These are phyloP conservation scores for Talaromyces funiculosus DNA, from an alignment of 2,329 filamentous ascomycete genomes.

Conservation along the genomic window DNA sequence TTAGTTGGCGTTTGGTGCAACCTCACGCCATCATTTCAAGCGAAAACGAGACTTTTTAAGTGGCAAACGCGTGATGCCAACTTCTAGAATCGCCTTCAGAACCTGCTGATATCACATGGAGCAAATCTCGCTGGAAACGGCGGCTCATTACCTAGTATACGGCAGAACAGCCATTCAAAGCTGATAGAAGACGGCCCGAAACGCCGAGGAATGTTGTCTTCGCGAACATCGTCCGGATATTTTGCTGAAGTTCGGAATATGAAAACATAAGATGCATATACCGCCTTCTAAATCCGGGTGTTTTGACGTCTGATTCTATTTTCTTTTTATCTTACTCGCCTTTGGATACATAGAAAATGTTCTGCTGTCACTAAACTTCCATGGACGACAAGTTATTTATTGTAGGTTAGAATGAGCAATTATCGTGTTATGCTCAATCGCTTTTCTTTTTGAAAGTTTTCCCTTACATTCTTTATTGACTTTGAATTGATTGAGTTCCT, in stretches of 20 bases:
- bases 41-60: background rate
- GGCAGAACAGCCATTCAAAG: background rate
- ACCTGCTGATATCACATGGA: background rate
- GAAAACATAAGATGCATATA: conserved; percentile 7
- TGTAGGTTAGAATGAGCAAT: background rate
- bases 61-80: background rate
- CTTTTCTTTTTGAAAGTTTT: background rate
- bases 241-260: background rate
- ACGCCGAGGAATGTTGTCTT: conserved; percentile 3
- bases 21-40: background rate
- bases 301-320: background rate
- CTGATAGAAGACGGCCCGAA: background rate
- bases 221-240: background rate
- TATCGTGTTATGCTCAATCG: background rate
- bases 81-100: background rate
- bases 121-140: background rate
- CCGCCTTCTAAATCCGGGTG: conserved; percentile 1
- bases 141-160: background rate
- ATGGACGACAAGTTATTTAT: background rate
- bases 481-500: background rate
- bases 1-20: background rate
- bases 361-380: background rate
- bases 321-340: background rate
- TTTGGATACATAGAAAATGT: background rate
- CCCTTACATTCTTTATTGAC: background rate